Evolutionary conservation across 768 basidiomycete species (phyloP).

Genomic region (Termitomyces sp.): DNA sequence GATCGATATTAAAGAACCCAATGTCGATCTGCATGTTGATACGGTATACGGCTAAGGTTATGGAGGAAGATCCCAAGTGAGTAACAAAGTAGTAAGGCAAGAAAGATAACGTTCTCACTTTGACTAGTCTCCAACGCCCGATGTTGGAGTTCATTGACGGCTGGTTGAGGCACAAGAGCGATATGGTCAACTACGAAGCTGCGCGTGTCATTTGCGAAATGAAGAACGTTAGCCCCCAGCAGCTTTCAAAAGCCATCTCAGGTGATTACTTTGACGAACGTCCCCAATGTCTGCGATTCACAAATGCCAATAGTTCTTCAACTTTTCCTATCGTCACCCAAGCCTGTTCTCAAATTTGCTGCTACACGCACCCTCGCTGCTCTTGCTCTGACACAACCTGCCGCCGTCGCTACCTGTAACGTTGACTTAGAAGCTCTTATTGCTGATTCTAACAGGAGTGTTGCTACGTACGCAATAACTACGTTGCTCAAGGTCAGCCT

Average conservation of each 20-base stretch:
- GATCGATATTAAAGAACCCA: constrained; percentile 85
- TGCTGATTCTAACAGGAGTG: constrained; percentile 90
- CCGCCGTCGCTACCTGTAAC: constrained; percentile 88
- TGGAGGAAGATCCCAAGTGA: constrained; percentile 98
- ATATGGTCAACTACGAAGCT: constrained; percentile 99
- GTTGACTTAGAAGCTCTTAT: constrained; percentile 96
- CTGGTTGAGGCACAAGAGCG: constrained; percentile 97
- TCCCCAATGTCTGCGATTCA: constrained; percentile 5
- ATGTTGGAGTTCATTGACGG: constrained; percentile 93
- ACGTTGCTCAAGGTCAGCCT: constrained; percentile 84
- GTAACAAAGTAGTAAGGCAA: constrained; percentile 24
- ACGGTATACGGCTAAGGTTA: constrained; percentile 96
- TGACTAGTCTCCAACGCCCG: constrained; percentile 75
- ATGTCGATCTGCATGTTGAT: constrained; percentile 99
- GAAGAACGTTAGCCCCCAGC: constrained; percentile 73
- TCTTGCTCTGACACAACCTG: constrained; percentile 82
- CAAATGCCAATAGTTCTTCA: constrained; percentile 65
- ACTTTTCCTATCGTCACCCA: constrained; percentile 93
- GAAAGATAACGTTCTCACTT: background rate
- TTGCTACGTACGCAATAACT: constrained; percentile 98
- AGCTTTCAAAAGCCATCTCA: constrained; percentile 84
- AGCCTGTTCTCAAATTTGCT: constrained; percentile 93
- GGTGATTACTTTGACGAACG: constrained; percentile 47
- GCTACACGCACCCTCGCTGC: constrained; percentile 93
- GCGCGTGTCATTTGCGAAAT: constrained; percentile 97